These are phyloP conservation scores for Nicotiana noctiflora DNA, from an alignment of 257 asterid species.

Conservation along the genomic window DNA sequence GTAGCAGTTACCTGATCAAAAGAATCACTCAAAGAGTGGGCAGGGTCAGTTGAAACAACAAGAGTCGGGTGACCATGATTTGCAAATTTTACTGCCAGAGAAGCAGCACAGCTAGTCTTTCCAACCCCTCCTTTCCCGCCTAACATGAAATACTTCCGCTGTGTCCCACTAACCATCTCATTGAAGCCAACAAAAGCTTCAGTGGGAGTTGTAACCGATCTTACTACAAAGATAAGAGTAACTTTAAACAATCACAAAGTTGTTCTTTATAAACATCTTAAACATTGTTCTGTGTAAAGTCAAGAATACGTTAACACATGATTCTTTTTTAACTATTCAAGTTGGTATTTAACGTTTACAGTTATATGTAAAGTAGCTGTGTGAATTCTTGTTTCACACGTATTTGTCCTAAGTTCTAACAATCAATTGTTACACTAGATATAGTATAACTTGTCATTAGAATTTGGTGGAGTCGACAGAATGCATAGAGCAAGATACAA, in stretches of 20 bases:
- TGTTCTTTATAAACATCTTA: neutral
- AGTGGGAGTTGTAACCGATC: slow-evolving; percentile 28
- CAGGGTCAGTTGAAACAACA: slow-evolving; percentile 69
- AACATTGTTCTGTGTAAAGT: neutral
- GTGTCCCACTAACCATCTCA: slow-evolving; percentile 46
- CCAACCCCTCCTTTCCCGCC: slow-evolving; percentile 93
- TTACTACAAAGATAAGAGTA: slow-evolving; percentile 38
- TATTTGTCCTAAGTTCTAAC: neutral
- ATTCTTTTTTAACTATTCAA: neutral
- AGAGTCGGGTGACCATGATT: slow-evolving; percentile 56
- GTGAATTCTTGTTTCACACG: neutral
- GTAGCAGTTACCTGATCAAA: slow-evolving; percentile 51
- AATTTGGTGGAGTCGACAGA: neutral
- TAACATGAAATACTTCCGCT: slow-evolving; percentile 62
- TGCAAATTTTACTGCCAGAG: slow-evolving; percentile 73
- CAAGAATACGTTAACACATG: neutral
- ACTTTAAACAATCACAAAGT: neutral
- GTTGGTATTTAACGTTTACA: neutral
- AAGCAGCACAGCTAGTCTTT: slow-evolving; percentile 80
- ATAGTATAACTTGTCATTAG: neutral
- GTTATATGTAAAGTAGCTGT: neutral
- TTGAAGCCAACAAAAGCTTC: slow-evolving; percentile 36
- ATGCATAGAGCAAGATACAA: neutral
- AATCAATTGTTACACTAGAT: neutral
- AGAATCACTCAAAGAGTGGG: slow-evolving; percentile 75